Base-by-base conservation (phyloP, 768 basidiomycete species). In the Kwoniella europaea region DNA sequence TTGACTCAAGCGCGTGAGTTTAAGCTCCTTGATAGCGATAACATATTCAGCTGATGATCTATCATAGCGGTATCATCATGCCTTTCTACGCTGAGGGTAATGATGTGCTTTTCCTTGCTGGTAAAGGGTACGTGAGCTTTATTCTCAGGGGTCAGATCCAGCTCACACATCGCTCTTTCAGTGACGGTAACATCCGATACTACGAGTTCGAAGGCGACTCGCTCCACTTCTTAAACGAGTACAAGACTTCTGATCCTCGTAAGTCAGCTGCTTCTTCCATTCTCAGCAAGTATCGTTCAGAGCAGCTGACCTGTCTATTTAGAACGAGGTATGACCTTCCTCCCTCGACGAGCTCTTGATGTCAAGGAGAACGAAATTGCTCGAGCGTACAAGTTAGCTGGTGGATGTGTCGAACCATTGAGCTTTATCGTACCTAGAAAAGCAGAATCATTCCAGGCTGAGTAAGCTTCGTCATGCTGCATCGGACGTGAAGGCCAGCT, bases 41-140 rank as follows among this genome's bases (percentile, higher is more conserved):
- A n/a, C n/a, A n/a, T n/a, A n/a, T n/a, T n/a, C n/a, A n/a, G n/a
- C n/a, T n/a, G n/a, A n/a, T n/a, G n/a, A n/a, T n/a, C n/a, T n/a
- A n/a, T n/a, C n/a, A n/a, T n/a, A n/a, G n/a, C n/a, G n/a, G 96
- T 50, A 93, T 96, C 10, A 83, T 95, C 54, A 98, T 98, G 94
- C 96, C 96, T 2, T 97, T 97, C 89, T 98, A 93, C 90, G 90
- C 89, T 53, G 94, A 96, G 43, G 84, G 83, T 76, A 98, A 96
- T 82, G 91, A 92, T 75, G 91, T 97, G 65, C 85, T 94, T 54
- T 93, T 94, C 88, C 86, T 93, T 69, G 93, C 92, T 83, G 93
- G 94, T 61, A 96, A 96, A 85, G 94, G 93, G 91, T 92, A 72
- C 68, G 86, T 64, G 20, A 20, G 15, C 71, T 42, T 4, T 18